phyloP scores from a whole-genome alignment of 2,329 filamentous ascomycete genomes.

The Oidium heveae region DNA sequence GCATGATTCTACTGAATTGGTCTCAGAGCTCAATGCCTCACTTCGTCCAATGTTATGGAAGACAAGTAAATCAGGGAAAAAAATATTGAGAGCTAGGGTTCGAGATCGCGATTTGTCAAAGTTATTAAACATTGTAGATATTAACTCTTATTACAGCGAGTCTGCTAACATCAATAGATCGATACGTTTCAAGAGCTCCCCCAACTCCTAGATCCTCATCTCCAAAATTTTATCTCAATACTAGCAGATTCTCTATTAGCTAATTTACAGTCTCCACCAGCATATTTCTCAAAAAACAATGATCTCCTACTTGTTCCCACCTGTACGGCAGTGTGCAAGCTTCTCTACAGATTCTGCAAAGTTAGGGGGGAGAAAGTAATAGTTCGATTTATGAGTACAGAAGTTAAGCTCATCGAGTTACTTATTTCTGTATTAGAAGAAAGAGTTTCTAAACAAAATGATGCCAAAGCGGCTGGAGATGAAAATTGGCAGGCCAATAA shows the following conservation, averaged over 20 bases:
- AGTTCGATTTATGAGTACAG: constrained; percentile 71
- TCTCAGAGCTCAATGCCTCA: constrained; percentile 29
- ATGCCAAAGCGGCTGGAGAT: too few species aligned
- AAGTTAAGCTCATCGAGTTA: constrained; percentile 61
- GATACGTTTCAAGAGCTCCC: constrained; percentile 90
- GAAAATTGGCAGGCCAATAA: background rate
- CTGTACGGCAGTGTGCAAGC: constrained; percentile 40
- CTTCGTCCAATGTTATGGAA: constrained; percentile 27
- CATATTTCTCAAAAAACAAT: constrained; percentile 13
- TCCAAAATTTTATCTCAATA: constrained; percentile 48
- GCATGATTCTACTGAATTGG: constrained; percentile 30
- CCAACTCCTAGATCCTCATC: constrained; percentile 67
- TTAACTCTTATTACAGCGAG: background rate
- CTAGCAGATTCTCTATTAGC: constrained; percentile 55
- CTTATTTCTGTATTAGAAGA: constrained; percentile 52
- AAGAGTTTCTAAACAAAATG: background rate
- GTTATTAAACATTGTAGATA: constrained; percentile 21
- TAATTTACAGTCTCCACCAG: constrained; percentile 26
- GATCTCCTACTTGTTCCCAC: constrained; percentile 11
- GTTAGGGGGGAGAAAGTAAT: constrained; percentile 84
- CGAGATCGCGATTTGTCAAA: constrained; percentile 23
- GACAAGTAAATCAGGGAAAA: constrained; percentile 19
- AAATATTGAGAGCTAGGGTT: constrained; percentile 22
- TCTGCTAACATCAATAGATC: constrained; percentile 19
- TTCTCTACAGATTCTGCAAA: constrained; percentile 84